Base-by-base conservation (phyloP, 1,139 yeast species). In the Protomyces inouyei region DNA sequence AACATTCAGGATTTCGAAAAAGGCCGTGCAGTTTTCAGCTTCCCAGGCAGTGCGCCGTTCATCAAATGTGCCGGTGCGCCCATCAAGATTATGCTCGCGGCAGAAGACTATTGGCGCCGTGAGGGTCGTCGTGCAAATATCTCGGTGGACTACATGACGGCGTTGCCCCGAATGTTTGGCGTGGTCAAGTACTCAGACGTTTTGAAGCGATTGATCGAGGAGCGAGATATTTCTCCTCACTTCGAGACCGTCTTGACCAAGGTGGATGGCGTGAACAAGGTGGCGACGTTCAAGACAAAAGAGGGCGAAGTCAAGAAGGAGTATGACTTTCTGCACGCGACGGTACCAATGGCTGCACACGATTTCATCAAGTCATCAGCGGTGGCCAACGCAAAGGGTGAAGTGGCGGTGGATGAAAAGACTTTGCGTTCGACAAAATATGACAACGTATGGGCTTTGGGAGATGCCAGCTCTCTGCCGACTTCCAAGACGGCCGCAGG, bases 61-160 rank as follows among this genome's bases (percentile, higher is more conserved):
- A 35, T 65, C 56, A 65, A 65, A 28, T 65, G 67, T 56, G 67
- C 67, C 32, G 67, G 67, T 28, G 67, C 67, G 36, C 67, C 67
- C 12, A 60, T 56, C 40, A 65, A 65, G 55, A 52, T 57, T 18
- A 61, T 61, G 65, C 61, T 65, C 59, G 61, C 61, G 60, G 67
- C 67, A 16, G 67, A 65, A 28, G 67, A 65, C 43, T 55, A 55
- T 23, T 65, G 67, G 67, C 36, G 65, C 21, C 40, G 52, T 35
- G 46, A 57, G 8, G 64, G 64, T 3, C 48, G 55, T 28, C 65
- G 65, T 12, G 57, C 45, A n/a, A 54, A 57, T 16, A 56, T 65
- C 46, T 16, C 48, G n/a, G 54, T 64, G n/a, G 64, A 55, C 10
- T 65, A 61, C 37, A 21, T 43, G 28, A 60, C 67, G 16, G 63